Conservation (phyloP, 257 asterid genomes). For the Eustoma russellianum region DNA sequence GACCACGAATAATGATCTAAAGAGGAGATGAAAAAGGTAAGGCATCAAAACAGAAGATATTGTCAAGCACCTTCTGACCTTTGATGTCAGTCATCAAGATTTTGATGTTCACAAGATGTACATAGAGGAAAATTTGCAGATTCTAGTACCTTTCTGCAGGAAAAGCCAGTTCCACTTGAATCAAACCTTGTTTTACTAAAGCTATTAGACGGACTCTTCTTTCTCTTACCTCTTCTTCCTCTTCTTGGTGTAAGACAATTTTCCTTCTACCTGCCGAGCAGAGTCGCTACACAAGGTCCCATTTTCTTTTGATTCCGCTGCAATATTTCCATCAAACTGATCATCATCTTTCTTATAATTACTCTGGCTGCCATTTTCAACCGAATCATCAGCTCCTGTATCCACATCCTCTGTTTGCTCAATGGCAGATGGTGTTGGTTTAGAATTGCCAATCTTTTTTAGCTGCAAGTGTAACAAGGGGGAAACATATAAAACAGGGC, state of each 20-base stretch:
- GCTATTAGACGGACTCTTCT: no score
- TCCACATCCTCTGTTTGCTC: slow-evolving; percentile 43
- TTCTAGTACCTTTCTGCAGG: slow-evolving; percentile 6
- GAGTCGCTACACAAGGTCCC: slow-evolving; percentile 10
- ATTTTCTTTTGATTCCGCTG: slow-evolving; percentile 7
- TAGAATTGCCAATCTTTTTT: slow-evolving; percentile 68
- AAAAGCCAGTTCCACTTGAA: not conserved
- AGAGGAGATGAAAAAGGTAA: no score
- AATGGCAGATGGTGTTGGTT: slow-evolving; percentile 26
- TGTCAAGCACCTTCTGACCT: no score
- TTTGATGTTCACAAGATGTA: no score
- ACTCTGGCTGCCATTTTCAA: slow-evolving; percentile 14
- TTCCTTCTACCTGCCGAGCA: slow-evolving; percentile 18
- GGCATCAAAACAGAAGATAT: no score
- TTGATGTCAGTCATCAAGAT: no score
- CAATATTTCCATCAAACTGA: slow-evolving; percentile 6
- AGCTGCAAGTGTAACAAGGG: slow-evolving; percentile 35
- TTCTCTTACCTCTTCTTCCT: slow-evolving; percentile 21
- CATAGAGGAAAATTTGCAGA: no score
- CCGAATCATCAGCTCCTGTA: slow-evolving; percentile 26
- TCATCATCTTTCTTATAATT: slow-evolving; percentile 21
- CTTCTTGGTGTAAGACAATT: slow-evolving; percentile 18
- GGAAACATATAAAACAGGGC: not conserved
- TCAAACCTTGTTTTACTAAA: no score
- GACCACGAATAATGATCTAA: no score